A percentile compares a stretch with the other conserved stretches of the same genome.
These are phyloP conservation scores for Camelina laxa DNA, from an alignment of 345 rosid species.

Conservation along the genomic window DNA sequence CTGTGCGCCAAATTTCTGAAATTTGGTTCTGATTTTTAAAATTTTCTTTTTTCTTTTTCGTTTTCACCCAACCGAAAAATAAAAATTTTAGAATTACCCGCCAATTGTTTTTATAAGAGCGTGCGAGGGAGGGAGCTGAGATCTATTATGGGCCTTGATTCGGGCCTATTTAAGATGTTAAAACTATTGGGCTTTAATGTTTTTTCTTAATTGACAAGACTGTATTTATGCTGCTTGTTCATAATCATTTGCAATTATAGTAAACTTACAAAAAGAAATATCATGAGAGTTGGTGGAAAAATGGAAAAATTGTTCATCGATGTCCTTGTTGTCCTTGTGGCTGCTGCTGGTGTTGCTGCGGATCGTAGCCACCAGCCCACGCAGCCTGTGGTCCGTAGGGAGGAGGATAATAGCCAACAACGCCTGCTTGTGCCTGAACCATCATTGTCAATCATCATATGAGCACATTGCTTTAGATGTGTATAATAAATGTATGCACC, in stretches of 20 bases:
- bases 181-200: neutral
- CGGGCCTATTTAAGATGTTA: neutral
- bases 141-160: neutral
- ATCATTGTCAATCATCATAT: slow-evolving; percentile 23
- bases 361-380: slow-evolving; percentile 74
- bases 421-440: slow-evolving; percentile 63
- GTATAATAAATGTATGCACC: slow-evolving; percentile 4
- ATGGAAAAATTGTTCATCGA: slow-evolving; percentile 49
- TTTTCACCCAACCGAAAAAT: neutral
- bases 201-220: neutral
- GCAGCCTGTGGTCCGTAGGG: slow-evolving; percentile 73
- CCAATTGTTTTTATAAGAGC: neutral
- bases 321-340: slow-evolving; percentile 59
- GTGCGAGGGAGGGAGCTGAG: neutral
- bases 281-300: slow-evolving; percentile 1
- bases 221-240: neutral
- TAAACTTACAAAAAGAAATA: slow-evolving; percentile 21
- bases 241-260: neutral
- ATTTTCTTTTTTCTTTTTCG: too few species aligned
- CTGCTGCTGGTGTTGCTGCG: slow-evolving; percentile 57
- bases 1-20: slow-evolving; percentile 19
- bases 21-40: neutral
- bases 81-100: slow-evolving; percentile 27
- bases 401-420: slow-evolving; percentile 64
- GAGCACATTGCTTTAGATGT: slow-evolving; percentile 5